Evolutionary conservation across 768 basidiomycete species (phyloP), one percentile per base, ranked within the genome.

Genomic region (Serendipita sp.): DNA sequence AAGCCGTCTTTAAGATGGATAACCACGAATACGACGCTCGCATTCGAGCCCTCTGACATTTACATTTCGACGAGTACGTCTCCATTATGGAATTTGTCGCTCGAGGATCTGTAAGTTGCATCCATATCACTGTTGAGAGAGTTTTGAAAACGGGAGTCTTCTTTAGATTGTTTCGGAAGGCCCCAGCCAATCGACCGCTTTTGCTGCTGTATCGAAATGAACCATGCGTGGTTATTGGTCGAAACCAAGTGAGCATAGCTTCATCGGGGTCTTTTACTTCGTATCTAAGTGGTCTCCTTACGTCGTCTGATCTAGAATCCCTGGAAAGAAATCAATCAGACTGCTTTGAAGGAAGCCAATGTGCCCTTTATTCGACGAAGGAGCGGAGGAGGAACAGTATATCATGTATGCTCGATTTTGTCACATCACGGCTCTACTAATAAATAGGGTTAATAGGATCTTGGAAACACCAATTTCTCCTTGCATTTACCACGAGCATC

Each of bases 381-480:
- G 62, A 94, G 91, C 67, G 96, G 95, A 5, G 95, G 95, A 16
- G 95, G 95, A 13, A 90, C 95, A 0, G 95, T 99, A 2, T 99
- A 88, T 71, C 95, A 99, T 74, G 95, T 95, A 70, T 60, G 87
- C 76, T 51, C 17, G 28, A 20, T 41, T 26, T 24, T 24, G 28
- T n/a, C 43, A 38, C 31, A 1, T 34, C 41, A 64, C 30, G 17
- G 44, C 41, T 26, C 42, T 60, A 62, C 24, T 38, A 17, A 28
- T 51, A 22, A n/a, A n/a, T 56, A 14, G 11, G 22, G 0, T 3
- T 28, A 14, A 13, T 70, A 98, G 96, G 96, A 99, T 70, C 74
- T 93, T 17, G 96, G 96, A 16, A 99, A 99, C 71, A 93, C 92
- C 1, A 98, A 98, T 70, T 98, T 90, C 72, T 96, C 93, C 0